Base-by-base conservation (phyloP, 768 basidiomycete genomes). In the Coprinopsis strossmayeri region DNA sequence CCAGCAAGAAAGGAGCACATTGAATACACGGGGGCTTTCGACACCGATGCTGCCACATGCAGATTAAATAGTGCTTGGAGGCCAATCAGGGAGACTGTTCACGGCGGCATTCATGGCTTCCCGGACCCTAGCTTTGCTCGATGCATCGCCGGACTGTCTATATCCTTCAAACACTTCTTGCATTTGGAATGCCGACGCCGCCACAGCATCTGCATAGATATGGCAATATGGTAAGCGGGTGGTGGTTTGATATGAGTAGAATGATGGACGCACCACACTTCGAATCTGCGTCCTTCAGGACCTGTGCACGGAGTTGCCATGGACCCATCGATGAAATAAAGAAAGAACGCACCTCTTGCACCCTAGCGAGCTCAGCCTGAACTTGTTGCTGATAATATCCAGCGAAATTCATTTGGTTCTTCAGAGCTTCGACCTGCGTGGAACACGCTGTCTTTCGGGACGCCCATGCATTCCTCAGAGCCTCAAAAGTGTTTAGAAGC, bases 71-170 rank as follows among this genome's bases (percentile, higher is more conserved):
- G 13, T 49, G 15, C 40, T 20, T n/a, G 49, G 43, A 1, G 88
- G 88, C 81, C 82, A 91, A 51, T 85, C 84, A 1, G 88, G 87
- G n/a, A 90, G 64, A 34, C 73, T 73, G 34, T 71, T 70, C 39
- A 91, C 61, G 4, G 88, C 84, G 11, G 86, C 85, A 57, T 91
- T 91, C 43, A 81, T 82, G 2, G 83, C 79, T 61, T 91, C 87
- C 26, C 85, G 77, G 9, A 91, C 88, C 20, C 87, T 78, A 18
- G 71, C 71, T 61, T 87, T 90, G 58, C 85, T 84, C 4, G 84
- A 77, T 23, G 69, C 46, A 61, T 91, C 88, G 2, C 73, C 70
- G 5, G 88, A 89, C 40, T 86, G 84, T 24, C 86, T 77, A 58
- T 91, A 91, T 5, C 82, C 82, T 17, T 69, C 55, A 55, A 77